A percentile compares a stretch with the other conserved stretches of the same genome.
Evolutionary conservation across 2,329 filamentous ascomycete species (phyloP).

Genomic region (Penicillium fuscoglaucum): DNA sequence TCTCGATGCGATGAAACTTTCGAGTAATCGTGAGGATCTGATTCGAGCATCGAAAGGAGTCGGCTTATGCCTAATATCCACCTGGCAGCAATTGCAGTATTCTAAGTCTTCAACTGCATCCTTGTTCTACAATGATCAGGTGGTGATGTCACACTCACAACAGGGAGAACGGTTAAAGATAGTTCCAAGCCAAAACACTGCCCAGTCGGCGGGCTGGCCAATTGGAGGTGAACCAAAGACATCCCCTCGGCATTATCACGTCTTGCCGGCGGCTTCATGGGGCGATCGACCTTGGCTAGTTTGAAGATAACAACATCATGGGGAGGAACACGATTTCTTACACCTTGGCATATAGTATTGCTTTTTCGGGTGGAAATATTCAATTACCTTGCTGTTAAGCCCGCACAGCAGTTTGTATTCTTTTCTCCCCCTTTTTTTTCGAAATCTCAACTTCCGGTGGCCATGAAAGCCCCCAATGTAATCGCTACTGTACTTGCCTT

Average conservation of each 20-base stretch:
- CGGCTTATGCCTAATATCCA: background rate
- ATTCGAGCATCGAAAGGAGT: background rate
- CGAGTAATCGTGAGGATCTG: background rate
- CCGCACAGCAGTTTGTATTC: background rate
- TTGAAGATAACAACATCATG: background rate
- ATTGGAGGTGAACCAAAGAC: background rate
- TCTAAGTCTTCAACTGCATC: background rate
- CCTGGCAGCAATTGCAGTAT: background rate
- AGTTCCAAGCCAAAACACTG: background rate
- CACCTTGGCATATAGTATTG: conserved; percentile 4
- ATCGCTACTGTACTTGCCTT: background rate
- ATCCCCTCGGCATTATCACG: background rate
- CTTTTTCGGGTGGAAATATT: background rate
- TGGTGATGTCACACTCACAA: conserved; percentile 5
- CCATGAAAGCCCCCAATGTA: background rate
- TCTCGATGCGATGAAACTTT: background rate
- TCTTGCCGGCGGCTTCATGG: background rate
- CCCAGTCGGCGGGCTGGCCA: background rate
- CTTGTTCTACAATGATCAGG: background rate
- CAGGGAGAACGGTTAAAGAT: background rate
- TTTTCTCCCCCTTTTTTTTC: no score
- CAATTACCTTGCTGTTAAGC: background rate
- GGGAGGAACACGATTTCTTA: background rate
- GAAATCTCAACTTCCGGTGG: background rate
- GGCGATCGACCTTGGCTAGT: background rate